Evolutionary conservation across 768 basidiomycete genomes (phyloP), one percentile per base, ranked within the genome.

Genomic region (Rhodotorula paludigena): DNA sequence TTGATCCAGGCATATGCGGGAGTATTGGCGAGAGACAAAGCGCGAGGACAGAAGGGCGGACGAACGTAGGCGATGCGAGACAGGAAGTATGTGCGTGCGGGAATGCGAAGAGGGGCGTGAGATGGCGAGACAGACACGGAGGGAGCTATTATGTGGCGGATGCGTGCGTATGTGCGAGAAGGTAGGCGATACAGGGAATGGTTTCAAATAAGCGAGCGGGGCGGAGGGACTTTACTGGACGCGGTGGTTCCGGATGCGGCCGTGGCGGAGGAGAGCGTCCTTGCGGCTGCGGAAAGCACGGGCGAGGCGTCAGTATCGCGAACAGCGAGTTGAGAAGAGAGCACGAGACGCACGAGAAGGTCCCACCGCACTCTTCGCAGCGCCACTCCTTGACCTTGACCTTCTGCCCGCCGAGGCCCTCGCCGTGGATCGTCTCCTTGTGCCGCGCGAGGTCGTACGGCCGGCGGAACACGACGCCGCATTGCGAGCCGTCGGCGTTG

Each of bases 381-480:
- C 21, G 53, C 68, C 67, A 73, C 58, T 69, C 72, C 41, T 66
- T 69, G 49, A 51, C 49, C 53, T 57, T 63, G 33, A 64, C 12
- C 33, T 73, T 74, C 36, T 70, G 68, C 5, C 72, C 66, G 21
- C 33, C 39, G 14, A 68, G n/a, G 5, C 32, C 39, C 39, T 60
- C 71, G 30, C 66, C 71, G 48, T 76, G 75, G 39, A 76, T 74
- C n/a, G 73, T 76, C 60, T 74, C 75, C 44, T 66, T 68, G 61
- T 76, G 75, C 12, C 75, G 54, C 15, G 69, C 72, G 20, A 76
- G 57, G 57, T 76, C 75, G 63, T 76, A 76, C n/a, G 75, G 74
- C 39, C 75, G 59, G 2, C 73, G 67, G 60, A 76, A 76, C 3
- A 62, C 42, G 23, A 69, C 68, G 11, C 71, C 71, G 32, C 71